phyloP scores from a whole-genome alignment of 2,329 filamentous ascomycete species.

The Drechmeria coniospora region DNA sequence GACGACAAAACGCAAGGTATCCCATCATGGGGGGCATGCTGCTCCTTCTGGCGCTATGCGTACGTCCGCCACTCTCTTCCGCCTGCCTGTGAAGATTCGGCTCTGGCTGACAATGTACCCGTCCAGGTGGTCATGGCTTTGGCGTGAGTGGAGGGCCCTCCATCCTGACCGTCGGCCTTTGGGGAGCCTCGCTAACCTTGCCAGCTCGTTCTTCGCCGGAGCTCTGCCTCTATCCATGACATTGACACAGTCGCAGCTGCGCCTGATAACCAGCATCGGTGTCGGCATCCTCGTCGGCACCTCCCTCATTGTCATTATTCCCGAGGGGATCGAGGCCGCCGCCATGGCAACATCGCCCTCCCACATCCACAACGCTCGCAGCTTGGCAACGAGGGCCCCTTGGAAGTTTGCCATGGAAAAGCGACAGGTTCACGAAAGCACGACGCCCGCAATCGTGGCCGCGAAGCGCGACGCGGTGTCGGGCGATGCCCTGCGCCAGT shows the following conservation, averaged over 20 bases:
- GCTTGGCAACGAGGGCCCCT: slow-evolving; percentile 16
- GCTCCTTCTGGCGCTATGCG: slow-evolving; percentile 24
- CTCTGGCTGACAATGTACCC: neutral
- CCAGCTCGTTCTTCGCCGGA: slow-evolving; percentile 83
- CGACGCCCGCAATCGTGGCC: slow-evolving; percentile 8
- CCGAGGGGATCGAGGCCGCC: slow-evolving; percentile 85
- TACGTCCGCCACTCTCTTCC: slow-evolving; percentile 11
- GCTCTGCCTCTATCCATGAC: slow-evolving; percentile 79
- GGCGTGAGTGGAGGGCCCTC: slow-evolving; percentile 22
- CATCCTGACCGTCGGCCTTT: neutral
- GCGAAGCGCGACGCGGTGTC: no score
- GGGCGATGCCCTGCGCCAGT: no score
- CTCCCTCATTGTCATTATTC: slow-evolving; percentile 91
- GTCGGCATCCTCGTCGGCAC: slow-evolving; percentile 91
- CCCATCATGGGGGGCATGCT: slow-evolving; percentile 23
- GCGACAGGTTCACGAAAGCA: slow-evolving; percentile 10
- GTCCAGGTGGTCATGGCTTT: slow-evolving; percentile 40
- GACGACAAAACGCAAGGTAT: neutral
- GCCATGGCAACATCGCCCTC: slow-evolving; percentile 38
- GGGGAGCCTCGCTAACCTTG: slow-evolving; percentile 2
- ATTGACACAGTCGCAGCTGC: slow-evolving; percentile 72
- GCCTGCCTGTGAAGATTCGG: neutral
- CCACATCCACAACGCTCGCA: slow-evolving; percentile 21
- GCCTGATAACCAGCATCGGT: slow-evolving; percentile 80
- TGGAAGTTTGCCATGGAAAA: slow-evolving; percentile 12